These are phyloP conservation scores for Plantago lanceolata DNA, from an alignment of 305 asterid genomes.

Conservation along the genomic window DNA sequence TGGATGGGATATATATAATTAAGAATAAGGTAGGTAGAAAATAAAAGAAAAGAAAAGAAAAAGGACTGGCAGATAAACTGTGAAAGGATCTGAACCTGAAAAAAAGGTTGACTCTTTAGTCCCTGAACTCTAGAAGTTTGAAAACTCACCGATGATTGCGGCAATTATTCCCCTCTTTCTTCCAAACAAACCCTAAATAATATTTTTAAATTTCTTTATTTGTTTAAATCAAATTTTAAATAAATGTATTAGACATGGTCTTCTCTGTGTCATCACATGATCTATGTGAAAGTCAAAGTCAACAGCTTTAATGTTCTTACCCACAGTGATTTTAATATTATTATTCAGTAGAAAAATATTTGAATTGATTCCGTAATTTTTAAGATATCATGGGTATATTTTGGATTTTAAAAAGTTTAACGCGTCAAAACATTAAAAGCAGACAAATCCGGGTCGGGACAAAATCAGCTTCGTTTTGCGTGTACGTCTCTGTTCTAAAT, in stretches of 20 bases:
- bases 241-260: neutral
- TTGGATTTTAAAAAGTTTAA: conserved; percentile 27
- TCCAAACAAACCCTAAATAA: conserved; percentile 7
- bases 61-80: too few relatives aligned
- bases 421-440: conserved; percentile 49
- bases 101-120: conserved; percentile 36
- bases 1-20: too few relatives aligned
- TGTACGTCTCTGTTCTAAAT: neutral
- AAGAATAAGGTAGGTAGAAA: neutral
- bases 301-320: conserved; percentile 37
- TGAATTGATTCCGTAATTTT: conserved; percentile 19
- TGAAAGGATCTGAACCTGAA: conserved; percentile 12
- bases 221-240: too few relatives aligned
- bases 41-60: neutral
- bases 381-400: neutral
- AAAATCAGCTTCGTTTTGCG: conserved; percentile 52
- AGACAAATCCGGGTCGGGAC: conserved; percentile 41
- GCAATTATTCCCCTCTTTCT: conserved; percentile 32
- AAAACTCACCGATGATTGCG: conserved; percentile 66
- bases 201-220: too few relatives aligned
- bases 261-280: conserved; percentile 36
- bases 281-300: conserved; percentile 47
- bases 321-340: neutral
- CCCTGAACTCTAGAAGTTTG: conserved; percentile 28
- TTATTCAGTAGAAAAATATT: conserved; percentile 17